Evolutionary conservation across 345 rosid species (phyloP).

Genomic region (sweet orange (Citrus sinensis)): DVS_A1.0 CM039163.1:40741001-40741500

Average conservation of each 20-base stretch:
- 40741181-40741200: no score
- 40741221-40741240: neutral
- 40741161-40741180: neutral
- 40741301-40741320: neutral
- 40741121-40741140: neutral
- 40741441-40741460: neutral
- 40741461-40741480: neutral
- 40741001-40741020: neutral
- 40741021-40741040: no score
- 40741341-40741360: neutral
- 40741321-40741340: neutral
- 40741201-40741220: neutral
- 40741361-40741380: neutral
- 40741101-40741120: neutral
- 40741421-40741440: neutral
- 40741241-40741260: neutral
- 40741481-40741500: neutral
- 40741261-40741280: neutral
- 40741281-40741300: neutral
- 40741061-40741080: neutral
- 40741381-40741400: neutral
- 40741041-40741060: neutral
- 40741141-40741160: neutral
- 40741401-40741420: neutral
- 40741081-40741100: neutral